phyloP scores from a whole-genome alignment of 2,329 filamentous ascomycete genomes.

The Dendryphion nanum region DNA sequence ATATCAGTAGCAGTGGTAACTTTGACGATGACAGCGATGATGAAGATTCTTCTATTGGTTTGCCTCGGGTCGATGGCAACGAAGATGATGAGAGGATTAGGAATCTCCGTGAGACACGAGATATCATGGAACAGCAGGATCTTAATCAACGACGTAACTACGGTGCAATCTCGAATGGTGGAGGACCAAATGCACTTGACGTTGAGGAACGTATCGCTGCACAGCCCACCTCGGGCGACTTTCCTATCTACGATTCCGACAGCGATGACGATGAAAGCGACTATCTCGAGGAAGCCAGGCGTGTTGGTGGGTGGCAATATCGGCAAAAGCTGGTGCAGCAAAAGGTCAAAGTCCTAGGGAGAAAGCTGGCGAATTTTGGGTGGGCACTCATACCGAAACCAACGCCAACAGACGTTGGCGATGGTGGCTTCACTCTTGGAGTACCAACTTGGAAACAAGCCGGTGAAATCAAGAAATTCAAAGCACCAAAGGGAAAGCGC shows the following conservation, averaged over 20 bases:
- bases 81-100: slow-evolving; percentile 46
- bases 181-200: slow-evolving; percentile 57
- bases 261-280: slow-evolving; percentile 73
- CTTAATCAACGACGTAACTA: slow-evolving; percentile 50
- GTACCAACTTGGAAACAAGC: slow-evolving; percentile 42
- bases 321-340: slow-evolving; percentile 54
- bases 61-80: slow-evolving; percentile 27
- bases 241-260: slow-evolving; percentile 87
- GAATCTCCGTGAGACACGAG: slow-evolving; percentile 51
- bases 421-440: slow-evolving; percentile 41
- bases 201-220: slow-evolving; percentile 79
- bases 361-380: slow-evolving; percentile 24
- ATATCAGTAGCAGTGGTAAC: slow-evolving; percentile 74
- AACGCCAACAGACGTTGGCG: slow-evolving; percentile 44
- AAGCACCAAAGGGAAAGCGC: slow-evolving; percentile 73
- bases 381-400: slow-evolving; percentile 38
- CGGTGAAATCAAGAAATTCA: slow-evolving; percentile 53
- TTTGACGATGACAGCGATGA: slow-evolving; percentile 74
- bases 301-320: slow-evolving; percentile 75
- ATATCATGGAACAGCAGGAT: slow-evolving; percentile 52
- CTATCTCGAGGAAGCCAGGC: slow-evolving; percentile 72
- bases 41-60: slow-evolving; percentile 29
- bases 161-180: slow-evolving; percentile 38
- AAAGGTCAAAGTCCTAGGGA: slow-evolving; percentile 51
- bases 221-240: slow-evolving; percentile 65